Evolutionary conservation across 352 stramenopile genomes (phyloP).

Genomic region (Thalassiosira oceanica): DNA sequence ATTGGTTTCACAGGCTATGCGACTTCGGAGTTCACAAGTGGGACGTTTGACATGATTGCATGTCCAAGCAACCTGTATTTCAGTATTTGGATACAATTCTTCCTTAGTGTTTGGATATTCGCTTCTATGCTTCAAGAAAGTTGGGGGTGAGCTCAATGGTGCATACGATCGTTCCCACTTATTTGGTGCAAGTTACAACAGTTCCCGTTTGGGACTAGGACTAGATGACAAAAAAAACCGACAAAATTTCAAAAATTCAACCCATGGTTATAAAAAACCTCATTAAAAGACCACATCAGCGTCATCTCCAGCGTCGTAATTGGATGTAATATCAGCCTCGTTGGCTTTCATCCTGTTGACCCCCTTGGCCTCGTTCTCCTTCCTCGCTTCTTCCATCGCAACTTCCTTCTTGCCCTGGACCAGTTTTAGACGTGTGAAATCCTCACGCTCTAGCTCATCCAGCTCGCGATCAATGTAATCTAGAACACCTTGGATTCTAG

Average conservation of each 20-base stretch:
- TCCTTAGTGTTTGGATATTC: constrained; percentile 34
- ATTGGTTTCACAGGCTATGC: too few relatives aligned
- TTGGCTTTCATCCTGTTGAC: constrained; percentile 3
- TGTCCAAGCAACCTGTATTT: constrained; percentile 45
- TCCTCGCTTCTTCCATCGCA: constrained; percentile 80
- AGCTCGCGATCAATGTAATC: constrained; percentile 97
- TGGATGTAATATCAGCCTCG: constrained; percentile 74
- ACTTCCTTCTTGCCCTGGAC: constrained; percentile 96
- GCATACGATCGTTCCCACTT: too few relatives aligned
- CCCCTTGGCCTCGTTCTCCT: constrained; percentile 44
- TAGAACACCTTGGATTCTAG: constrained; percentile 94
- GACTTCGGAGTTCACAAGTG: constrained; percentile 16
- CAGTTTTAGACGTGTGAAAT: constrained; percentile 94
- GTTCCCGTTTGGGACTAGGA: too few relatives aligned
- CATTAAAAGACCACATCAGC: constrained; percentile 82
- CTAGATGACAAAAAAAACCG: too few relatives aligned
- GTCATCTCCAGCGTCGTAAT: constrained; percentile 77
- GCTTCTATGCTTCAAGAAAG: constrained; percentile 13
- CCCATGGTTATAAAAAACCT: too few relatives aligned
- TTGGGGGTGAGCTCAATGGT: too few relatives aligned
- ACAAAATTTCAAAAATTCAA: too few relatives aligned
- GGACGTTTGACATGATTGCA: constrained; percentile 11
- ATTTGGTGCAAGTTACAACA: too few relatives aligned
- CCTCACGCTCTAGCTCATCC: constrained; percentile 97
- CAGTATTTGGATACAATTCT: constrained; percentile 27